Evolutionary conservation across 495 filamentous ascomycete species (phyloP).

Genomic region (Podospora bellae-mahoneyi): DNA sequence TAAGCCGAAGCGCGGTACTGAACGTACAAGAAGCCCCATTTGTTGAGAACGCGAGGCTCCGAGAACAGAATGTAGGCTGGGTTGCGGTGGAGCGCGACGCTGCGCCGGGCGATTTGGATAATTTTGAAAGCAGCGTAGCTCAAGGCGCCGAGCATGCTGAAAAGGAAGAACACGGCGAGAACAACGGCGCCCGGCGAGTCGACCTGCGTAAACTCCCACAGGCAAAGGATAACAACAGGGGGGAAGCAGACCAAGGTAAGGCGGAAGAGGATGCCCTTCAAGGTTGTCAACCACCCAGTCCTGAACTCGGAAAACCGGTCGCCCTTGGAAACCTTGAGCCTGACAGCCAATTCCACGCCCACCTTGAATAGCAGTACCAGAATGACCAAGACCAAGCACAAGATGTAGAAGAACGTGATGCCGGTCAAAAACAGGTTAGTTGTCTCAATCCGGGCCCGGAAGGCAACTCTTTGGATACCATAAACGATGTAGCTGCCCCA

Average conservation of each 20-base stretch:
- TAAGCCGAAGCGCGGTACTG: slow-evolving; percentile 96
- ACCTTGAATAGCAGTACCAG: slow-evolving; percentile 77
- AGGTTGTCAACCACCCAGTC: slow-evolving; percentile 64
- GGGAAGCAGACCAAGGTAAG: slow-evolving; percentile 90
- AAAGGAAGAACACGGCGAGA: slow-evolving; percentile 83
- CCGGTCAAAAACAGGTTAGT: slow-evolving; percentile 96
- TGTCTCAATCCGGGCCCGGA: slow-evolving; percentile 75
- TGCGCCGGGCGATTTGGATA: slow-evolving; percentile 80
- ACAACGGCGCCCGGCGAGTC: slow-evolving; percentile 89
- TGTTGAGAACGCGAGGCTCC: slow-evolving; percentile 86
- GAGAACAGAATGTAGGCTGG: slow-evolving; percentile 97
- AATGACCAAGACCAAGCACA: slow-evolving; percentile 75
- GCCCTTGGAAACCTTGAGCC: slow-evolving; percentile 70
- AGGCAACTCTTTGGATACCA: slow-evolving; percentile 88
- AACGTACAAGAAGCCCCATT: slow-evolving; percentile 98
- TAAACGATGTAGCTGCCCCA: slow-evolving; percentile 64
- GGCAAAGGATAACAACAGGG: slow-evolving; percentile 83
- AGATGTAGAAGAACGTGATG: slow-evolving; percentile 82
- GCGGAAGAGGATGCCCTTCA: slow-evolving; percentile 76
- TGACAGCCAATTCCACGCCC: slow-evolving; percentile 66
- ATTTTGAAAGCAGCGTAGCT: slow-evolving; percentile 88
- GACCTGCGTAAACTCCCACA: slow-evolving; percentile 87
- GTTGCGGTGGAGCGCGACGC: slow-evolving; percentile 88
- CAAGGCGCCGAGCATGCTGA: slow-evolving; percentile 76
- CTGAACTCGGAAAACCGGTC: slow-evolving; percentile 94